Evolutionary conservation across 2,329 filamentous ascomycete genomes (phyloP), one percentile per base, ranked within the genome.

Genomic region (Aureobasidium sp.): DNA sequence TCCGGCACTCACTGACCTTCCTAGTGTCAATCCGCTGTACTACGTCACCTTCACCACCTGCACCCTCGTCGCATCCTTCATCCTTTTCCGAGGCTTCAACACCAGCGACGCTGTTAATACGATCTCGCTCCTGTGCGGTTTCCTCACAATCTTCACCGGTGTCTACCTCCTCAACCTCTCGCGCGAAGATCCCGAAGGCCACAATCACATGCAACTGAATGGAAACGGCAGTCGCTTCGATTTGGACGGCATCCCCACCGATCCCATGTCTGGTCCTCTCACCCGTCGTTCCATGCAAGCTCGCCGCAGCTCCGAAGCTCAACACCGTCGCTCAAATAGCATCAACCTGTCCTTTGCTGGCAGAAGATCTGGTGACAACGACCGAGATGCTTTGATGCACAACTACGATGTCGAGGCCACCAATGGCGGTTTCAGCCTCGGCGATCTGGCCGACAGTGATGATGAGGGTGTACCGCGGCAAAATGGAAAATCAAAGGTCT

Each of bases 91-190:
- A 68, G 93, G 93, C 63, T 97, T 97, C 82, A 97, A 97, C 76
- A 97, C 93, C 4, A 90, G 90, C 54, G 90, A 96, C 68, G 83
- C 88, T 6, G 89, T 96, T 67, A 96, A 94, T 77, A 97, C 91
- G 0, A 86, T 97, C 62, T 97, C 93, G 3, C 83, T 97, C 15
- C 83, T 97, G 57, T 93, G 89, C 72, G 93, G 93, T 63, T 97
- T 97, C 78, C 84, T 97, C 63, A 86, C 94, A 66, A 97, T 96
- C 64, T 97, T 97, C 73, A 89, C 91, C 3, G 93, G 93, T 32
- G 93, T 97, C 59, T 97, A 97, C 75, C 84, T 97, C 6, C 83
- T 97, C 67, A 97, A 97, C 71, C 85, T 99, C n/a, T 97, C 93
- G 0, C 87, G 94, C 69, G 84, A 87, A 66, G 94, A 99, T 70